Conservation (phyloP, 257 asterid genomes). For the Solanum appendiculatum region DNA sequence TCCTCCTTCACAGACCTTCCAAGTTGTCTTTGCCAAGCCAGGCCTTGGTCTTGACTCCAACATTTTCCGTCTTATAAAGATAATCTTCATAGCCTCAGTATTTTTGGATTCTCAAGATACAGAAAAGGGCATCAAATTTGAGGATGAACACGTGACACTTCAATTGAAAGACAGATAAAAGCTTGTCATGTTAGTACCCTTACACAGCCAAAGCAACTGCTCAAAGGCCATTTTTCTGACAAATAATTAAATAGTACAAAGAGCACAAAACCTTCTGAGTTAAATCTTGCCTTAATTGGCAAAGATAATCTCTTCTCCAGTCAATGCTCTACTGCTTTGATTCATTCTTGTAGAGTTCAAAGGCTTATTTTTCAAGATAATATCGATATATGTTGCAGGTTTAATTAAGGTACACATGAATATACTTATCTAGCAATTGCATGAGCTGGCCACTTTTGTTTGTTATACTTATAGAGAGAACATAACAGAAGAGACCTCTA, state of each 20-base stretch:
- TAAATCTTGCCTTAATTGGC: background rate
- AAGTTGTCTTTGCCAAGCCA: background rate
- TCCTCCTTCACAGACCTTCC: background rate
- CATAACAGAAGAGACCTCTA: background rate
- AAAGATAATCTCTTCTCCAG: background rate
- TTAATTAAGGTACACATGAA: background rate
- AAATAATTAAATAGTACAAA: background rate
- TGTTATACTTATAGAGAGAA: background rate
- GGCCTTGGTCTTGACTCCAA: background rate
- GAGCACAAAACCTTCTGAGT: background rate
- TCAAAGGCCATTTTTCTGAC: background rate
- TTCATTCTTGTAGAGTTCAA: background rate
- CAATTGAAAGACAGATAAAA: background rate
- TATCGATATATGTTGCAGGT: background rate
- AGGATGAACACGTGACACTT: background rate
- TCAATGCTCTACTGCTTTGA: background rate
- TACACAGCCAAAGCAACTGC: background rate
- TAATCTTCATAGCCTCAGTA: background rate
- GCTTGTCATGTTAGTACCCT: background rate
- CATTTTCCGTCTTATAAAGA: background rate
- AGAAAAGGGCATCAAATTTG: background rate
- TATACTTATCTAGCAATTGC: background rate
- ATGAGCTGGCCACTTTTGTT: background rate
- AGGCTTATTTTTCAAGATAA: background rate
- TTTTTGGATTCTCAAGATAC: background rate